Evolutionary conservation across 2,329 filamentous ascomycete species (phyloP), one percentile per base, ranked within the genome.

Genomic region (Xylaria sp.): DNA sequence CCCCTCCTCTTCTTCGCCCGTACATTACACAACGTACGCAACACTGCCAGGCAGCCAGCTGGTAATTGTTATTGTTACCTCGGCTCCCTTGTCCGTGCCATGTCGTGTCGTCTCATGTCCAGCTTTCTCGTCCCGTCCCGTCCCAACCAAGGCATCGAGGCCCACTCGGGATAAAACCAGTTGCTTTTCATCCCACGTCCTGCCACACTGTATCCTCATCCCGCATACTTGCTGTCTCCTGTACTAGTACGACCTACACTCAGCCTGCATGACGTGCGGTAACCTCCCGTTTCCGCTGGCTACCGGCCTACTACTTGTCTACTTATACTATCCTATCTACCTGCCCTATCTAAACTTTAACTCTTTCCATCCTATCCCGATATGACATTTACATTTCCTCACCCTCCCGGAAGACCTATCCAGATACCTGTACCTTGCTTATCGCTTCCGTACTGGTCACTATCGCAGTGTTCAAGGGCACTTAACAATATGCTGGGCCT

Each of bases 71-170:
- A 31, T 49, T 46, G 28, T 37, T 28, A 33, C 50, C 35, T 52
- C 51, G 12, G 31, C 33, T 55, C 51, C 58, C 57, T 57, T 53
- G 51, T 54, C n/a, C 53, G 40, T 42, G 19, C 57, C 42, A 15
- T 35, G 46, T 55, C 46, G 25, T 47, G 45, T 60, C 23, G 33
- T 60, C 49, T 54, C 31, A 42, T 50, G 42, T 37, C 45, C 45
- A 28, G n/a, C 31, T 37, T 25, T 51, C 43, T 56, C 51, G 57
- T 61, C 52, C 58, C 46, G 58, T 61, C 52, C 57, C 35, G 58
- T 66, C 57, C 46, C 31, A 64, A 61, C 57, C 57, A 60, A 53
- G 47, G 46, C 55, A 63, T 56, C 43, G 38, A n/a, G 47, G 47
- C 49, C 60, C 28, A 33, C 33, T 25, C 45, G 8, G 25, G 47